Percentiles rank a stretch among this genome's conserved stretches.
Conservation (phyloP, 441 rosid genomes). For the Bocquillonia castaneifolia region DNA sequence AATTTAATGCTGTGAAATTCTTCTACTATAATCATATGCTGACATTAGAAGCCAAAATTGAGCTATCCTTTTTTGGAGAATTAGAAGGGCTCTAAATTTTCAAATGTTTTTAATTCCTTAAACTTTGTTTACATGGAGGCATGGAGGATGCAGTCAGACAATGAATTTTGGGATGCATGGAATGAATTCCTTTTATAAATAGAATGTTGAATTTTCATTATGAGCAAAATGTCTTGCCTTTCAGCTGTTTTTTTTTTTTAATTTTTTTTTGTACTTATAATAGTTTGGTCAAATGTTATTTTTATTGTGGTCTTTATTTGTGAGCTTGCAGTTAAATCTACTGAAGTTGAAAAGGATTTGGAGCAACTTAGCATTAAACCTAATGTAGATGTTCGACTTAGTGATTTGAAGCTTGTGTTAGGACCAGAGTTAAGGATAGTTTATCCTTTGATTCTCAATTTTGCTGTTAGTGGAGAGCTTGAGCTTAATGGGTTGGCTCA, state of each 20-base stretch:
- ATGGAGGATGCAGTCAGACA: too few relatives aligned
- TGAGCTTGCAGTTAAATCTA: slow-evolving; percentile 54
- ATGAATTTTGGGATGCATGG: neutral
- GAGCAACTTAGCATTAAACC: slow-evolving; percentile 71
- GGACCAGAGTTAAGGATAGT: slow-evolving; percentile 94
- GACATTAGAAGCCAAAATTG: neutral
- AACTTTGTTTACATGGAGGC: neutral
- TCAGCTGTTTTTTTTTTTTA: neutral
- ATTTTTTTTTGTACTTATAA: neutral
- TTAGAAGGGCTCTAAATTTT: neutral
- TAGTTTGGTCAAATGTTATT: neutral
- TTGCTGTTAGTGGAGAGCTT: slow-evolving; percentile 82
- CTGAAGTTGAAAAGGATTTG: slow-evolving; percentile 65
- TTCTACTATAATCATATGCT: neutral
- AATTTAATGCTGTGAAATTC: neutral
- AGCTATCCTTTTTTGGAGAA: neutral
- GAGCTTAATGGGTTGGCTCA: slow-evolving; percentile 91
- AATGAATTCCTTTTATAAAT: neutral
- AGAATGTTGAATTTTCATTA: too few relatives aligned
- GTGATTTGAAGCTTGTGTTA: slow-evolving; percentile 84
- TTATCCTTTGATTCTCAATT: slow-evolving; percentile 92
- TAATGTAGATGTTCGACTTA: slow-evolving; percentile 75
- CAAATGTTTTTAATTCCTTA: neutral
- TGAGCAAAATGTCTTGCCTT: neutral
- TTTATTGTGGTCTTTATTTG: slow-evolving; percentile 20